A percentile compares a stretch with the other conserved stretches of the same genome.
Evolutionary conservation across 2,329 filamentous ascomycete species (phyloP).

Genomic region (Clarireedia homoeocarpa): DNA sequence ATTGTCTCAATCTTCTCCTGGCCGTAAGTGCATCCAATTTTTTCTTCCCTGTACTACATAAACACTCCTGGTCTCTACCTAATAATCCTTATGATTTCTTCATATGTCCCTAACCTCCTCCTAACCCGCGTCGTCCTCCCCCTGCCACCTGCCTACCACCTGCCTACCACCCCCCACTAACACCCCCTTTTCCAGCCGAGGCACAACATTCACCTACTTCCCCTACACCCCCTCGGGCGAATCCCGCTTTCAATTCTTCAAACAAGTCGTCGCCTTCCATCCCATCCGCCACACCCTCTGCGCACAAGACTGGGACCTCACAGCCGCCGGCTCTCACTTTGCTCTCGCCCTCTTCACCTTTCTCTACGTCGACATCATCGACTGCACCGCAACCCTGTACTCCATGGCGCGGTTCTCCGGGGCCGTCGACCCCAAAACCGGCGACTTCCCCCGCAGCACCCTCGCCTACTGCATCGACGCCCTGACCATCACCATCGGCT

Average conservation of each 20-base stretch:
- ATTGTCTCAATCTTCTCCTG: slow-evolving; percentile 68
- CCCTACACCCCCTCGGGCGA: slow-evolving; percentile 58
- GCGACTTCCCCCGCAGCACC: slow-evolving; percentile 82
- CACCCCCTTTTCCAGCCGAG: slow-evolving; percentile 37
- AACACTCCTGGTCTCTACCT: background rate
- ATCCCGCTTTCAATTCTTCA: slow-evolving; percentile 63
- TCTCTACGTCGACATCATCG: slow-evolving; percentile 72
- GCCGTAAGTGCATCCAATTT: slow-evolving; percentile 44
- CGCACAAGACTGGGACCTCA: slow-evolving; percentile 59
- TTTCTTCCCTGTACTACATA: background rate
- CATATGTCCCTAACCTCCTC: too few species aligned
- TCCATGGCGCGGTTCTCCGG: slow-evolving; percentile 74
- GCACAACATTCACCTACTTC: slow-evolving; percentile 66
- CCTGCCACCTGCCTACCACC: too few species aligned
- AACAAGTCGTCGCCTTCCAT: slow-evolving; percentile 62
- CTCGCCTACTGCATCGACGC: slow-evolving; percentile 71
- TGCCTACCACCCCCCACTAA: background rate
- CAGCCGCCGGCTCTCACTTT: slow-evolving; percentile 47
- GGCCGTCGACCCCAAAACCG: slow-evolving; percentile 53
- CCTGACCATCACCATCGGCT: slow-evolving; percentile 61
- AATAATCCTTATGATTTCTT: too few species aligned
- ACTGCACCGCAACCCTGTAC: slow-evolving; percentile 70
- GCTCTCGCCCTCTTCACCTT: slow-evolving; percentile 68
- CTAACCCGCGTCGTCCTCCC: too few species aligned
- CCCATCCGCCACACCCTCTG: slow-evolving; percentile 57